These are phyloP conservation scores for Albatrellus ellisii DNA, from an alignment of 768 basidiomycete genomes.

Conservation along the genomic window DNA sequence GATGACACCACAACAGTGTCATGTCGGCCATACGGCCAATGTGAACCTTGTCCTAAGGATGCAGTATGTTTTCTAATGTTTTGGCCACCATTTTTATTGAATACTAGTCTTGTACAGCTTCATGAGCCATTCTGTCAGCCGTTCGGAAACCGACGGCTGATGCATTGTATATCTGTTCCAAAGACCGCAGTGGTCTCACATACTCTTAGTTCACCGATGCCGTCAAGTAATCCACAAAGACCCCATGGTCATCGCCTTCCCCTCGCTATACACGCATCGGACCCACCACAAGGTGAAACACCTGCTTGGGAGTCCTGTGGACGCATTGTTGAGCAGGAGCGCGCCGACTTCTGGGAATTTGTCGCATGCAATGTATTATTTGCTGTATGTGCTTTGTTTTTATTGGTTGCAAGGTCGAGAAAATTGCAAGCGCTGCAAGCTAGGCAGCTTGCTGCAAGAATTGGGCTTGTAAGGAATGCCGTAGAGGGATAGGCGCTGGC, in stretches of 20 bases:
- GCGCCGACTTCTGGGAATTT: constrained; percentile 86
- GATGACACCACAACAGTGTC: constrained; percentile 11
- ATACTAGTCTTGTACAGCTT: constrained; percentile 31
- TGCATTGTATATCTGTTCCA: constrained; percentile 54
- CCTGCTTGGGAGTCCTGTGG: constrained; percentile 93
- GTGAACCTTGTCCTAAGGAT: constrained; percentile 30
- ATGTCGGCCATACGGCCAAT: constrained; percentile 18
- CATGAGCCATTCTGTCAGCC: constrained; percentile 88
- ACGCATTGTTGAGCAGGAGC: constrained; percentile 66
- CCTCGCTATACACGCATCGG: constrained; percentile 3
- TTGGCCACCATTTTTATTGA: constrained; percentile 2
- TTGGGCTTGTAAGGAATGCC: constrained; percentile 51
- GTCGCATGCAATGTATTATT: constrained; percentile 73
- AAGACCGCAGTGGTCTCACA: constrained; percentile 9
- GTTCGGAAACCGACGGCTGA: constrained; percentile 84
- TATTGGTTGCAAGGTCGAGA: constrained; percentile 58
- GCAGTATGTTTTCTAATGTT: constrained; percentile 20
- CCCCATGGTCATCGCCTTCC: constrained; percentile 5
- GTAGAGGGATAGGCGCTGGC: constrained; percentile 20
- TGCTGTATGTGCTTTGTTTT: constrained; percentile 44
- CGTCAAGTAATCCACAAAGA: background rate
- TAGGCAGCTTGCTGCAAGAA: constrained; percentile 72
- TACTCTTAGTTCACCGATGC: constrained; percentile 14
- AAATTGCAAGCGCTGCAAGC: constrained; percentile 64
- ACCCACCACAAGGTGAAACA: constrained; percentile 33